Evolutionary conservation across 257 asterid genomes (phyloP).

Genomic region (Ilex aquifolium): DNA sequence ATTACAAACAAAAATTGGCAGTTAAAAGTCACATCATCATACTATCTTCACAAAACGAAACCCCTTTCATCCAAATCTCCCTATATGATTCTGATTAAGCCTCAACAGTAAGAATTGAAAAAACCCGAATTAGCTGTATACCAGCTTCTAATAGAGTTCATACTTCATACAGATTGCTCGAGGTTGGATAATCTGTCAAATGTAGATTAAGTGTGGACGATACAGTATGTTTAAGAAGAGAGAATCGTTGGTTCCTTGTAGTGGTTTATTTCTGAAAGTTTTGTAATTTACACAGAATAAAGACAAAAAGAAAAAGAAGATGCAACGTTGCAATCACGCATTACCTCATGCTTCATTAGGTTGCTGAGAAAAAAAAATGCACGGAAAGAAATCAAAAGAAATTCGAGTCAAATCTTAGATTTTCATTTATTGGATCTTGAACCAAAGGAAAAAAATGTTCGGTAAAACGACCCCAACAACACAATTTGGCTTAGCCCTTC

Average conservation of each 20-base stretch:
- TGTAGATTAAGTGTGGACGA: not conserved
- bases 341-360: not conserved
- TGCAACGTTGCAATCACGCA: not conserved
- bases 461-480: not conserved
- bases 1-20: not conserved
- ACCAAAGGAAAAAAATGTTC: no score
- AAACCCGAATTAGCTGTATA: no score
- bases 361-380: not conserved
- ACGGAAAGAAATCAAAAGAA: not conserved
- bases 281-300: no score
- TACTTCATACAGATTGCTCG: not conserved
- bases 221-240: not conserved
- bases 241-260: not conserved
- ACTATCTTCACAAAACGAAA: not conserved
- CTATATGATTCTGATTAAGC: not conserved
- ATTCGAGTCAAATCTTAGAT: not conserved
- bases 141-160: no score
- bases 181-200: not conserved
- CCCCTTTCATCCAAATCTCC: not conserved
- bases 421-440: not conserved
- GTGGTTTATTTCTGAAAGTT: no score
- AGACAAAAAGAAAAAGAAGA: no score
- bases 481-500: no score
- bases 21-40: not conserved
- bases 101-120: not conserved